Evolutionary conservation across 805 yeast species (phyloP), one percentile per base, ranked within the genome.

Genomic region (Metschnikowia aberdeeniae): DNA sequence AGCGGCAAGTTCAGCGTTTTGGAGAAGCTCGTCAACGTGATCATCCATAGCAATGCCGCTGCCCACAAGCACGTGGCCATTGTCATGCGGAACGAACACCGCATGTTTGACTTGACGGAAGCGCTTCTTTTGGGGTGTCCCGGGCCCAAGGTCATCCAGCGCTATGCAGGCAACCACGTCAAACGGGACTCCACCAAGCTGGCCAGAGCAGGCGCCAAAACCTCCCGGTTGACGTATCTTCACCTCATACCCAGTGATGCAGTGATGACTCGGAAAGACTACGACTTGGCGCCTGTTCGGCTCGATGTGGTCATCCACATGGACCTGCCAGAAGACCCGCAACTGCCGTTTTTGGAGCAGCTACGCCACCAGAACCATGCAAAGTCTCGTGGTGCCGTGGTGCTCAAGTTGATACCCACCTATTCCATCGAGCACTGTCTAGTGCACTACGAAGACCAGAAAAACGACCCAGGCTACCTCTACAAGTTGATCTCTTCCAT

Each of bases 381-480:
- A 4, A 60, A 56, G 8, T 40, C 44, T 5, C 13, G 20, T 3
- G 45, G 53, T 4, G 76, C 85, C 0, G 84, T 88, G 8, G 67
- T 87, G 4, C 58, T 92, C 22, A 68, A 92, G 31, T 67, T 92
- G 20, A 80, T 88, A 3, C 84, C 96, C 1, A 77, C 83, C 46
- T 83, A 87, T 56, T 83, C 95, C 3, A 80, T 88, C 22, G 97
- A 92, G 55, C 98, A 92, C 60, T 82, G 89, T 50, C 80, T 50
- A 57, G 76, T 46, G 68, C 74, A 55, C 76, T 81, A 69, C 58
- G 61, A 47, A 47, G 66, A 51, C 41, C 58, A 43, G 51, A 49
- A 53, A 28, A 12, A 58, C 40, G 50, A 61, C 26, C 53, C 72
- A 1, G 54, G 58, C 20, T 78, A 78, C 52, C 67, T 89, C 36